Base-by-base conservation (phyloP, 2,329 filamentous ascomycete genomes). In the Albifimbria verrucaria region DNA sequence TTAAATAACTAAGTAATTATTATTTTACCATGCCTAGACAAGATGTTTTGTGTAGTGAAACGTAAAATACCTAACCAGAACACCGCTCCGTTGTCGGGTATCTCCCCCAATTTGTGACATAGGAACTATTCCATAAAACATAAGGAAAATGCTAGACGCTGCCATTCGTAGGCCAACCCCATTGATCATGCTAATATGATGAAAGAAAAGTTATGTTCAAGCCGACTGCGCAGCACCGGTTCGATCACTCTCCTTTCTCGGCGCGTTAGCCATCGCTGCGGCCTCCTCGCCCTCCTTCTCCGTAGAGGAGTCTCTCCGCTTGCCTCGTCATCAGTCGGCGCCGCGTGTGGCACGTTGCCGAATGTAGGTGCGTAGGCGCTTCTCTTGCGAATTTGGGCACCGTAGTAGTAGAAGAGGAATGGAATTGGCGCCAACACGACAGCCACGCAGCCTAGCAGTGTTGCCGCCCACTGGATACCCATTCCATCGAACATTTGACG, bases 401-500 rank as follows among this genome's bases (percentile, higher is more conserved):
- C 85, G 64, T 84, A 87, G 48, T 79, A 65, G 67, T 80, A 83
- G 62, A 88, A 87, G 57, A 82, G 64, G 49, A 87, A 74, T 12
- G 85, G 85, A 48, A 88, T 86, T 0, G 85, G 85, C 0, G 84
- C 75, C 15, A 87, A 71, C 0, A 72, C 68, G 5, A 74, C 68
- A 4, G 83, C 85, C 2, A 89, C 74, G 57, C 78, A 83, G 50
- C 84, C 84, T 3, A 87, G 75, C 11, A 87, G 68, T 1, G 84
- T 87, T 7, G 80, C 72, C 1, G 83, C 82, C 75, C 78, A 87
- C 59, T 87, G 68, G 50, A 87, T 84, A 42, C 81, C 81, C 68
- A 87, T 72, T 45, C 79, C 80, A 11, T 80, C 69, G 58, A 86
- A 87, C 82, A 87, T 90, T 62, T 90, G 85, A 2, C 76, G 79